phyloP scores from a whole-genome alignment of 2,329 filamentous ascomycete species.

The Cryphonectria japonica region DNA sequence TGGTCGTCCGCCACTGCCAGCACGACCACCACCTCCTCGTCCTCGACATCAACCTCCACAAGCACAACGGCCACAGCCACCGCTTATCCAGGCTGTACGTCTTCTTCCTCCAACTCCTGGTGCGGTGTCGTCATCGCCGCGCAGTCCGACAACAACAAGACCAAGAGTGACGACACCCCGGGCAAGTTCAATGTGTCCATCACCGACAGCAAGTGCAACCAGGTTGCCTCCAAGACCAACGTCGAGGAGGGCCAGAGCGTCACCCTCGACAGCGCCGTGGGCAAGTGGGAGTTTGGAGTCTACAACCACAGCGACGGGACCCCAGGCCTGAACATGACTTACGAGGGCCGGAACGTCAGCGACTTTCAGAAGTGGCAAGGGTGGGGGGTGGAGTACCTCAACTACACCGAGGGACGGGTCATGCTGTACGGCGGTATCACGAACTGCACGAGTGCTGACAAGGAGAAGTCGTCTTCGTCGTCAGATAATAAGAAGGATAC shows the following conservation, averaged over 20 bases:
- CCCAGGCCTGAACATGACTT: constrained; percentile 3
- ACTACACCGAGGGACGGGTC: not conserved
- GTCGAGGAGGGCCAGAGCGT: constrained; percentile 5
- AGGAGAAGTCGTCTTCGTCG: constrained; percentile 9
- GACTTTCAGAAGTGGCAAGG: not conserved
- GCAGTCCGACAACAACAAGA: not conserved
- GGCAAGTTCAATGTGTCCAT: constrained; percentile 14
- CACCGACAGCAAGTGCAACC: constrained; percentile 11
- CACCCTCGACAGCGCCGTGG: constrained; percentile 8
- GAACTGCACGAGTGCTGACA: constrained; percentile 10
- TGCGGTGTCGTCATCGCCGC: constrained; percentile 2
- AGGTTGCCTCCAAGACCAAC: constrained; percentile 6
- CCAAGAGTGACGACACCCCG: not conserved
- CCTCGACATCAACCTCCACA: not conserved
- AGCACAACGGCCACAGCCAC: not conserved
- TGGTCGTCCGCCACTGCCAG: constrained; percentile 9
- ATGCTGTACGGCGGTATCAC: constrained; percentile 13
- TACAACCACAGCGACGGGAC: not conserved
- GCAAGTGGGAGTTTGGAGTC: constrained; percentile 13
- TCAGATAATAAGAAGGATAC: not conserved
- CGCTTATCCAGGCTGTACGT: constrained; percentile 11
- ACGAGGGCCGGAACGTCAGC: constrained; percentile 7
- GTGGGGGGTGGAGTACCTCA: constrained; percentile 1
- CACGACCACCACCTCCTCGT: constrained; percentile 1
- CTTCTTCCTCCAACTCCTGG: not conserved